Evolutionary conservation across 441 rosid species (phyloP).

Genomic region (Syzygium syzygioides): DNA sequence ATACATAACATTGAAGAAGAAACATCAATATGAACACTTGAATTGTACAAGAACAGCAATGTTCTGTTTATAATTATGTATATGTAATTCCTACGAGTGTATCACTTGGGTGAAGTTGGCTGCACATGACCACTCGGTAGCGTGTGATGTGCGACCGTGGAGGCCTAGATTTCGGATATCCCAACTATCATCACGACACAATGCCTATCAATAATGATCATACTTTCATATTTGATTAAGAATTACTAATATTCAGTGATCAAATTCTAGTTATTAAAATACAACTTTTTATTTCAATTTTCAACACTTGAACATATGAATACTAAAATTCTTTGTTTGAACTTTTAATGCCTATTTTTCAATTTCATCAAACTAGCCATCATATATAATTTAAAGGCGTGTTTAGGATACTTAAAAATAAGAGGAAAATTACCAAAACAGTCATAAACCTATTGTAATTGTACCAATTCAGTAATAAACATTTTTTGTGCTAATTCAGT

Average conservation of each 20-base stretch:
- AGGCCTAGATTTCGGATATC: not conserved
- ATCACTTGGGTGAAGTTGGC: too few relatives aligned
- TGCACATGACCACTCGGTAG: not conserved
- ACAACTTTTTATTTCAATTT: too few relatives aligned
- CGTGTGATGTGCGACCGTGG: not conserved
- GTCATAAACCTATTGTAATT: too few relatives aligned
- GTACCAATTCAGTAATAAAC: too few relatives aligned
- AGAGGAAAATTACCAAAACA: not conserved
- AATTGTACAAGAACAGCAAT: too few relatives aligned
- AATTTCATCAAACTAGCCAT: not conserved
- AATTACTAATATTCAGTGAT: not conserved
- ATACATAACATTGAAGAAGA: not conserved
- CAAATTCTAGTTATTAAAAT: rapidly evolving
- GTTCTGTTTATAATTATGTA: too few relatives aligned
- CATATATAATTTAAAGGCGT: not conserved
- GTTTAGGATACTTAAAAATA: not conserved
- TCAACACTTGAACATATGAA: not conserved
- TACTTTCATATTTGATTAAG: not conserved
- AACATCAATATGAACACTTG: too few relatives aligned
- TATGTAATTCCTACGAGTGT: too few relatives aligned
- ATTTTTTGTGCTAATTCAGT: too few relatives aligned
- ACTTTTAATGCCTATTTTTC: not conserved
- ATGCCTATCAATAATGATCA: not conserved
- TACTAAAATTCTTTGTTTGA: not conserved
- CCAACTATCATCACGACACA: not conserved